phyloP scores from a whole-genome alignment of 176 grass and related monocot species.

The Metroxylon sagu region DNA sequence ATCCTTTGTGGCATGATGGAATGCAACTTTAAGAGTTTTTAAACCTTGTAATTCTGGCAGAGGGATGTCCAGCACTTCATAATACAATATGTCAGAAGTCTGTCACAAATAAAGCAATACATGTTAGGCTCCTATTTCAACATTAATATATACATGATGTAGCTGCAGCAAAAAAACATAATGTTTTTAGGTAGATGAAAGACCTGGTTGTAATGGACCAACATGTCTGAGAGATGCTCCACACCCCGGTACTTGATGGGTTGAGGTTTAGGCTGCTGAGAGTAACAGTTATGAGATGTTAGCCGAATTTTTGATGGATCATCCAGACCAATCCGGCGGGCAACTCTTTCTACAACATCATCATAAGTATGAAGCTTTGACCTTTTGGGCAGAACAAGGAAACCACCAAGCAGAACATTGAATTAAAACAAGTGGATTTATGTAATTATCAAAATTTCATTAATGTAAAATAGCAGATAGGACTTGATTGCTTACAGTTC shows the following conservation, averaged over 20 bases:
- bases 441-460: neutral
- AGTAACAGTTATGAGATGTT: slow-evolving; percentile 98
- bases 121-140: neutral
- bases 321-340: slow-evolving; percentile 68
- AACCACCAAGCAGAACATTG: neutral
- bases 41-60: slow-evolving; percentile 93
- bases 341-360: slow-evolving; percentile 95
- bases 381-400: slow-evolving; percentile 31
- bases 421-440: too few relatives aligned
- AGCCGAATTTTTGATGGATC: slow-evolving; percentile 95
- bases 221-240: slow-evolving; percentile 81
- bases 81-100: slow-evolving; percentile 99
- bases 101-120: slow-evolving; percentile 30
- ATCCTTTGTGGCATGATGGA: slow-evolving; percentile 85
- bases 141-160: neutral
- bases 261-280: slow-evolving; percentile 96
- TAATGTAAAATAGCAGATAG: neutral
- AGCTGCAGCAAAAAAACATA: neutral
- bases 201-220: slow-evolving; percentile 98
- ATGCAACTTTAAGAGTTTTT: slow-evolving; percentile 93
- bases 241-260: slow-evolving; percentile 91
- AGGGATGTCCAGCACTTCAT: slow-evolving; percentile 94
- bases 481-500: slow-evolving; percentile 62
- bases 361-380: slow-evolving; percentile 89
- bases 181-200: neutral